Evolutionary conservation across 2,329 filamentous ascomycete species (phyloP), one percentile per base, ranked within the genome.

Genomic region (Metarhizium anisopliae): DNA sequence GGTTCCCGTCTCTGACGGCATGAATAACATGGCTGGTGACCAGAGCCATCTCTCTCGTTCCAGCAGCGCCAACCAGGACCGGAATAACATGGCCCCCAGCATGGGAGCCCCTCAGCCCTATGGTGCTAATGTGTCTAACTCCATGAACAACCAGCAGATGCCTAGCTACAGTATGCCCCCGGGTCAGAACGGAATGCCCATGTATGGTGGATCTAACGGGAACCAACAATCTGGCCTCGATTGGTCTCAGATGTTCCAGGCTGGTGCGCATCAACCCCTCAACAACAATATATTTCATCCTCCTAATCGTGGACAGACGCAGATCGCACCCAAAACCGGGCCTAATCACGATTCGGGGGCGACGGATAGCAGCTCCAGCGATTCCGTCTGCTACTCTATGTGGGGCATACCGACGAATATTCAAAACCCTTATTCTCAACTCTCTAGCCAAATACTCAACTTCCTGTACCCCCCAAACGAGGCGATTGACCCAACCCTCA

Each of bases 171-270:
- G 75, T 72, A 80, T 86, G 80, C 78, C 79, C 56, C 79, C 77
- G 62, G 74, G 73, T 66, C 80, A 85, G 72, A 84, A 83, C 66
- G 82, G 82, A 67, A 80, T 84, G 77, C 79, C 79, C 59, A 83
- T 84, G 76, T 83, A 83, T 70, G 77, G 75, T 67, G 77, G 75
- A 68, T 80, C 81, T 63, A 80, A 79, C 72, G 74, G 78, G 72
- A 79, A 79, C 71, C 82, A 84, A 73, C 77, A 81, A 74, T 76
- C 78, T 69, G 73, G 79, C 76, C 75, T 87, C 76, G 86, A 90
- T 74, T 90, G 87, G 87, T 81, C 85, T 67, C 81, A 86, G 70
- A 87, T 90, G 83, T 89, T 89, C 77, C 86, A 85, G 76, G 73
- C 84, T 76, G 84, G 84, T 80, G 78, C 82, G 75, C 82, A 86